Base-by-base conservation (phyloP, 352 stramenopile species). In the Bremia lactucae region DNA sequence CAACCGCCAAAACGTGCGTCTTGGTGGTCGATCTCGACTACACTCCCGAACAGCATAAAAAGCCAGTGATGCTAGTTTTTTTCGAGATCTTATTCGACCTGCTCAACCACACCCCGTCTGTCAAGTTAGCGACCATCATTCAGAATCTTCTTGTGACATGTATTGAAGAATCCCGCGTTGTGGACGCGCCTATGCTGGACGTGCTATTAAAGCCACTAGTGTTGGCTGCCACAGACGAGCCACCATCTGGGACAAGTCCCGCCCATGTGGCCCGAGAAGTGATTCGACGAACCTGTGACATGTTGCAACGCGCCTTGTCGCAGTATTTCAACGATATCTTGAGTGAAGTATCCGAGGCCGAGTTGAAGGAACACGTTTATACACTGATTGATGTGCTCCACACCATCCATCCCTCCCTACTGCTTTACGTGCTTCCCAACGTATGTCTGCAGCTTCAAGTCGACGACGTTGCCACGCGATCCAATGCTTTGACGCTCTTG, bases 361-460 rank as follows among this genome's bases (percentile, higher is more conserved):
- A 77, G 21, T 42, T 91, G 0, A 87, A 85, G 49, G 78, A 90
- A 37, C 75, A 94, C 40, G 65, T 89, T 21, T 83, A 92, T 44
- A 62, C 76, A 8, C 62, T 94, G 4, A 88, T 94, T 33, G 86
- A 87, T 31, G 64, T 87, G 46, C 49, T 91, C 2, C 77, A 94
- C 67, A 83, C 83, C 42, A 65, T 89, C n/a, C 66, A 72, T 10
- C 62, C 82, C n/a, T 71, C 67, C 11, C 45, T 91, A 11, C 36
- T 94, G 36, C 43, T 88, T 6, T 83, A 87, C 40, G 79, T 94
- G 21, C 59, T 94, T 14, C 81, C 81, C n/a, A 91, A 85, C 36
- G 70, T 94, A 21, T 91, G 76, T 21, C 58, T 88, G 15, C 78
- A 94, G 39, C 72, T 94, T 9, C 76, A 94, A 61, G 79, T 89